These are phyloP conservation scores for Claviceps sp. DNA, from an alignment of 2,329 filamentous ascomycete species.

Conservation along the genomic window DNA sequence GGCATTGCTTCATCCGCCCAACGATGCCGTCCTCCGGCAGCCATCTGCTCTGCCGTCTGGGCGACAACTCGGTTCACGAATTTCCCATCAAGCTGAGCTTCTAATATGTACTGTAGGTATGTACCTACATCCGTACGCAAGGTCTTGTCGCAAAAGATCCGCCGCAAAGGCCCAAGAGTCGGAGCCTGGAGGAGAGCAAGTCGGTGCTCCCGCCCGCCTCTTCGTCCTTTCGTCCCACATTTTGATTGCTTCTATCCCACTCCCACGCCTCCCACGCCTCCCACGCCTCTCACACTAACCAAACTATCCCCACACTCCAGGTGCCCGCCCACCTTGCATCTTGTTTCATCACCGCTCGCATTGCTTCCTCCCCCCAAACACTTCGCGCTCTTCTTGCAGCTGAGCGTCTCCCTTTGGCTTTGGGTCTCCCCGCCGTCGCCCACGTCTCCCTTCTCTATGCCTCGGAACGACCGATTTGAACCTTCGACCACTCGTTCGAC, in stretches of 20 bases:
- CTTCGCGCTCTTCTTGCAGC: not conserved
- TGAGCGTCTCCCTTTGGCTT: not conserved
- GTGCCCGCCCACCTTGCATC: constrained; percentile 4
- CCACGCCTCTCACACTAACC: not conserved
- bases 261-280: not conserved
- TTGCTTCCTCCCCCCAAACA: constrained; percentile 3
- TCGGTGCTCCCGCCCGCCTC: no score
- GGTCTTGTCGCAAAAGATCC: no score
- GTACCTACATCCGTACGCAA: not conserved
- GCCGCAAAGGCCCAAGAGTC: not conserved
- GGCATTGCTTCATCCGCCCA: not conserved
- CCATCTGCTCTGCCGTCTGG: not conserved
- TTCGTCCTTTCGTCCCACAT: no score
- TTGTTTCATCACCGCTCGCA: constrained; percentile 8
- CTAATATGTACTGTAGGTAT: not conserved
- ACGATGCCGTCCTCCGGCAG: not conserved
- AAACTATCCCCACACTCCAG: not conserved
- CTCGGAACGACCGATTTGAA: not conserved
- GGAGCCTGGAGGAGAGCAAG: not conserved
- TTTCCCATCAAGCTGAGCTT: not conserved
- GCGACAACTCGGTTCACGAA: not conserved
- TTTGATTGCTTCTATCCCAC: not conserved
- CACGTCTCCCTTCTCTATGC: constrained; percentile 3
- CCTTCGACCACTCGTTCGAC: constrained; percentile 3
- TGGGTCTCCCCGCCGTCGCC: not conserved